Conservation (phyloP, 495 filamentous ascomycete species). For the Lepidopterella palustris region DNA sequence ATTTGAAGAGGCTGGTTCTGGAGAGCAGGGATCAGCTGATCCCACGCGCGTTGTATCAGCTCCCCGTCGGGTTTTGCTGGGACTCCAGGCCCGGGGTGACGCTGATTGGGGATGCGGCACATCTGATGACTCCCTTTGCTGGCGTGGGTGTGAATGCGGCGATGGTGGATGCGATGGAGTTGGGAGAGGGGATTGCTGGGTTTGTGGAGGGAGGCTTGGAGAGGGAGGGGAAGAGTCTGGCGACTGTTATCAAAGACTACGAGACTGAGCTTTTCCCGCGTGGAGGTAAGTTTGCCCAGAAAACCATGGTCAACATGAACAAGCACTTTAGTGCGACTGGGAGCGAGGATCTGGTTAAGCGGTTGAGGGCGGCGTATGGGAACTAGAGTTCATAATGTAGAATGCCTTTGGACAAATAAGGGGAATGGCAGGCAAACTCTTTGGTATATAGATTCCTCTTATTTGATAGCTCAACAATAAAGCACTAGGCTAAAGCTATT, state of each 20-base stretch:
- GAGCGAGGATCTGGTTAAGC: neutral
- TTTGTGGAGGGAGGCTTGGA: neutral
- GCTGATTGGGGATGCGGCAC: constrained; percentile 54
- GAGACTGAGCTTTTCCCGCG: neutral
- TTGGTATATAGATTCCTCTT: too few species aligned
- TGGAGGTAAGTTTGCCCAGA: neutral
- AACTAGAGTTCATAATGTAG: too few species aligned
- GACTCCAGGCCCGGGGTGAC: constrained; percentile 40
- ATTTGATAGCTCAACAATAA: too few species aligned
- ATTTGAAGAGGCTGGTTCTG: constrained; percentile 11
- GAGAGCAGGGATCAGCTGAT: constrained; percentile 7
- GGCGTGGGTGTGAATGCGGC: constrained; percentile 55
- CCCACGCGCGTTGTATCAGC: constrained; percentile 2
- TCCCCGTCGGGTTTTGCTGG: constrained; percentile 35
- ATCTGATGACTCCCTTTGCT: constrained; percentile 54
- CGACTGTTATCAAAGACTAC: neutral
- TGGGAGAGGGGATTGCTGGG: constrained; percentile 38
- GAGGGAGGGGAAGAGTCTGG: neutral
- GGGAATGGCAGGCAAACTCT: too few species aligned
- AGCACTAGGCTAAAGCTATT: too few species aligned
- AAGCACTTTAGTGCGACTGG: neutral
- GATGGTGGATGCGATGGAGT: constrained; percentile 50
- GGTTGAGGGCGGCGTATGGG: neutral
- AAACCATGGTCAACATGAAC: neutral
- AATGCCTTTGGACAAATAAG: too few species aligned